A percentile compares a stretch with the other conserved stretches of the same genome.
These are phyloP conservation scores for Zalerion maritima DNA, from an alignment of 495 filamentous ascomycete genomes.

Conservation along the genomic window DNA sequence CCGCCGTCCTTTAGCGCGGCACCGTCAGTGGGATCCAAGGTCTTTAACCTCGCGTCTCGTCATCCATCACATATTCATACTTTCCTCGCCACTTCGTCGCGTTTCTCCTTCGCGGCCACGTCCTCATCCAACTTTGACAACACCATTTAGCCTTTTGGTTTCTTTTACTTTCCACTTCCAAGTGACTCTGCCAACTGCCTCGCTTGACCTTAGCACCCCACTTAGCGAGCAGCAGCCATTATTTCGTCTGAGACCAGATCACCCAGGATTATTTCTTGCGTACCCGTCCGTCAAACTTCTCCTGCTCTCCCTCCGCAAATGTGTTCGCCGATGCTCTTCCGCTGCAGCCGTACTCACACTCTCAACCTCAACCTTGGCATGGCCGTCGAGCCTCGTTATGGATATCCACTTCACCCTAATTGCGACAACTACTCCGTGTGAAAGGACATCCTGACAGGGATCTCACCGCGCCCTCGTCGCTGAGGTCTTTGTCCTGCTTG, in stretches of 20 bases:
- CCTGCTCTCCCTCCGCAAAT: conserved; percentile 1
- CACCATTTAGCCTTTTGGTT: neutral
- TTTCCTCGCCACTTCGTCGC: neutral
- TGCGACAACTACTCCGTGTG: conserved; percentile 17
- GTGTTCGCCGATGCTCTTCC: conserved; percentile 3
- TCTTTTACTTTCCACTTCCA: neutral
- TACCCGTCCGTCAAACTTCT: neutral
- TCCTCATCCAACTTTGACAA: neutral
- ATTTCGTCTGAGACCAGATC: too few relatives aligned
- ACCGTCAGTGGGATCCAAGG: conserved; percentile 2
- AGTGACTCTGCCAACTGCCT: conserved; percentile 4
- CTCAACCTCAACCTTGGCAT: conserved; percentile 5
- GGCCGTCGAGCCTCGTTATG: conserved; percentile 15
- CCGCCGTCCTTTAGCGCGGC: neutral
- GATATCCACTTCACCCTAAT: conserved; percentile 14
- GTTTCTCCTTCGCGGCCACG: conserved; percentile 3
- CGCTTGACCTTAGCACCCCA: neutral
- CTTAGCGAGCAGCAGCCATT: too few relatives aligned
- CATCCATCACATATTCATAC: conserved; percentile 7
- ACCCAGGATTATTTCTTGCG: too few relatives aligned
- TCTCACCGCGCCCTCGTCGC: too few relatives aligned
- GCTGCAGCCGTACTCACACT: conserved; percentile 9
- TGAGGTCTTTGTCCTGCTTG: too few relatives aligned
- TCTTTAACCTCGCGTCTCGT: conserved; percentile 5
- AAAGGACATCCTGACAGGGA: conserved; percentile 16